These are phyloP conservation scores for Pistacia atlantica DNA, from an alignment of 345 rosid genomes.

Conservation along the genomic window DNA sequence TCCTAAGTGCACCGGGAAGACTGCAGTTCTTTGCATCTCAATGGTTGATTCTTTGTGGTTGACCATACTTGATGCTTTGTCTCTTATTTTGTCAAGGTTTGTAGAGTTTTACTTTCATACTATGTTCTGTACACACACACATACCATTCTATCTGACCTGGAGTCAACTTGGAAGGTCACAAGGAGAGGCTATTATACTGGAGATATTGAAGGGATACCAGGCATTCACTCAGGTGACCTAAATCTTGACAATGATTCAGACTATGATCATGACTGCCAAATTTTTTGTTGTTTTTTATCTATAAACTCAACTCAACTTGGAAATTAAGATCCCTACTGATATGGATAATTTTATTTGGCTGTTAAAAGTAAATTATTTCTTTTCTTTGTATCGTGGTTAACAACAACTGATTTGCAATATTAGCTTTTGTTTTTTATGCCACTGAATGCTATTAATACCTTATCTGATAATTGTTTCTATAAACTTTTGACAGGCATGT, in stretches of 20 bases:
- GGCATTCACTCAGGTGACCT: slow-evolving; percentile 95
- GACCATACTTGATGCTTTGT: slow-evolving; percentile 93
- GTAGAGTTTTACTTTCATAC: slow-evolving; percentile 22
- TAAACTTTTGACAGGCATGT: slow-evolving; percentile 72
- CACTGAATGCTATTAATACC: slow-evolving; percentile 12
- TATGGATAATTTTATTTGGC: not conserved
- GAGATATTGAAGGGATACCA: slow-evolving; percentile 98
- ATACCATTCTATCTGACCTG: slow-evolving; percentile 29
- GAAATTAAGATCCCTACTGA: not conserved
- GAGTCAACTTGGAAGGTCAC: slow-evolving; percentile 71
- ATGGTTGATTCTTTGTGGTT: slow-evolving; percentile 97
- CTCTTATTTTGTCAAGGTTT: slow-evolving; percentile 92
- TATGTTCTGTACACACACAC: not conserved
- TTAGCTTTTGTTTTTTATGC: slow-evolving; percentile 9
- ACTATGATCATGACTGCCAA: not conserved
- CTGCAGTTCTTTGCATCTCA: slow-evolving; percentile 76
- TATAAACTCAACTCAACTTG: not conserved
- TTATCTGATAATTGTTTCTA: slow-evolving; percentile 16
- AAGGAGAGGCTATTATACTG: slow-evolving; percentile 96
- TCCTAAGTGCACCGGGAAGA: slow-evolving; percentile 60
- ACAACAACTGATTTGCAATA: not conserved
- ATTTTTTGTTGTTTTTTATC: not conserved
- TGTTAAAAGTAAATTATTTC: not conserved
- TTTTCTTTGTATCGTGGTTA: slow-evolving; percentile 4
- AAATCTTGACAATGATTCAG: not conserved